Conservation (phyloP, 306 rosid species). For the Vigna mungo region DNA sequence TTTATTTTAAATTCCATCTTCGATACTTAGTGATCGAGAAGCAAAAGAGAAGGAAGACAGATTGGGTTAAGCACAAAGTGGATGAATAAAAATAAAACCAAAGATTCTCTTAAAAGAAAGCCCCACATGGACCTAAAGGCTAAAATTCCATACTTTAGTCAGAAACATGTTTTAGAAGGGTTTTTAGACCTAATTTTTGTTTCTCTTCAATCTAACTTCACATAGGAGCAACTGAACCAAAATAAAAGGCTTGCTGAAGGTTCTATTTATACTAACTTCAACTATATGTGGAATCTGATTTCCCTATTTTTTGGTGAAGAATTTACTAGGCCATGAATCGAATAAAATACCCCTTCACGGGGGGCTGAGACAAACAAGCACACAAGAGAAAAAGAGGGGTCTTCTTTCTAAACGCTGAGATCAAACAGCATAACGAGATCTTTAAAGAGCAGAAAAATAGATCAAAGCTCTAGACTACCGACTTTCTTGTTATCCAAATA, state of each 20-base stretch:
- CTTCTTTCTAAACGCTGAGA: conserved; percentile 35
- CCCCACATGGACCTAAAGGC: conserved; percentile 73
- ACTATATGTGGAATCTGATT: conserved; percentile 37
- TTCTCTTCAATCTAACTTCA: conserved; percentile 44
- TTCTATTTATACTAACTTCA: neutral
- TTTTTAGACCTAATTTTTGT: conserved; percentile 40
- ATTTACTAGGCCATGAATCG: conserved; percentile 13
- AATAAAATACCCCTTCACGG: conserved; percentile 32
- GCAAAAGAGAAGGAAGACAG: conserved; percentile 56
- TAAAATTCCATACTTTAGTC: conserved; percentile 68
- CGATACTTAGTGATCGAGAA: conserved; percentile 61
- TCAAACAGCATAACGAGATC: conserved; percentile 38
- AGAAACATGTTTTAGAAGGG: conserved; percentile 54
- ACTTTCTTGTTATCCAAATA: conserved; percentile 30
- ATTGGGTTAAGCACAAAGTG: conserved; percentile 75
- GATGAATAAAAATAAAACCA: conserved; percentile 30
- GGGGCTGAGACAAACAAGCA: conserved; percentile 11
- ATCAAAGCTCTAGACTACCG: conserved; percentile 47
- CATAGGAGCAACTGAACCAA: conserved; percentile 33
- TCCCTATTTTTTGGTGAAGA: neutral
- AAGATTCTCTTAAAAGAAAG: conserved; percentile 72
- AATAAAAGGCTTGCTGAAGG: conserved; percentile 21
- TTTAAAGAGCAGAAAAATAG: conserved; percentile 35
- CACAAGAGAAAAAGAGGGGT: conserved; percentile 21
- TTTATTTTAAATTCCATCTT: conserved; percentile 51